Conservation (phyloP, 257 asterid species). For the Sherardia arvensis region DNA sequence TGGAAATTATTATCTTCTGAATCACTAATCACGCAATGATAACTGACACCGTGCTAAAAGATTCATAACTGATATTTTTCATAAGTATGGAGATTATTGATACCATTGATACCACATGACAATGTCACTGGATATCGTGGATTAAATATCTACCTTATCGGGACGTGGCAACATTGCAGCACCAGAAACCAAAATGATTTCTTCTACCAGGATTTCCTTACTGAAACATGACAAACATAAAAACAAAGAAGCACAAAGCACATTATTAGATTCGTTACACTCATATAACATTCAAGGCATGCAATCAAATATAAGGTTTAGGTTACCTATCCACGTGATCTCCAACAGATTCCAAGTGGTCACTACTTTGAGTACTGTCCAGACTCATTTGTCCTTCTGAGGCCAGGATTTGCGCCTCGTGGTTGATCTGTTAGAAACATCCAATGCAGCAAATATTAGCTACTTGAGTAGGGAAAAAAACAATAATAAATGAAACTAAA, state of each 20-base stretch:
- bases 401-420: slow-evolving; percentile 17
- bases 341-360: slow-evolving; percentile 23
- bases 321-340: slow-evolving; percentile 28
- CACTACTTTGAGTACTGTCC: slow-evolving; percentile 23
- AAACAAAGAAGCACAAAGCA: background rate
- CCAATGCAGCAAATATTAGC: background rate
- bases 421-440: slow-evolving; percentile 18
- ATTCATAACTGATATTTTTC: too few relatives aligned
- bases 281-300: background rate
- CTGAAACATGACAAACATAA: slow-evolving; percentile 26
- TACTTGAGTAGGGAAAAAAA: background rate
- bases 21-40: slow-evolving; percentile 30
- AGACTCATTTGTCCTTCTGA: slow-evolving; percentile 24
- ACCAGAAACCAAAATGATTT: slow-evolving; percentile 54
- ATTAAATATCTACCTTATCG: slow-evolving; percentile 48
- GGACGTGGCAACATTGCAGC: slow-evolving; percentile 76
- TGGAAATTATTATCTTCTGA: slow-evolving; percentile 56
- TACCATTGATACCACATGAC: background rate
- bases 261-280: background rate
- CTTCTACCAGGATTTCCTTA: slow-evolving; percentile 26
- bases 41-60: background rate
- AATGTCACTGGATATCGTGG: background rate
- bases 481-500: background rate
- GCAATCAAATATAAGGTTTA: background rate
- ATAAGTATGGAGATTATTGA: too few relatives aligned